These are phyloP conservation scores for Stylosanthes scabra DNA, from an alignment of 331 rosid species.

Conservation along the genomic window DNA sequence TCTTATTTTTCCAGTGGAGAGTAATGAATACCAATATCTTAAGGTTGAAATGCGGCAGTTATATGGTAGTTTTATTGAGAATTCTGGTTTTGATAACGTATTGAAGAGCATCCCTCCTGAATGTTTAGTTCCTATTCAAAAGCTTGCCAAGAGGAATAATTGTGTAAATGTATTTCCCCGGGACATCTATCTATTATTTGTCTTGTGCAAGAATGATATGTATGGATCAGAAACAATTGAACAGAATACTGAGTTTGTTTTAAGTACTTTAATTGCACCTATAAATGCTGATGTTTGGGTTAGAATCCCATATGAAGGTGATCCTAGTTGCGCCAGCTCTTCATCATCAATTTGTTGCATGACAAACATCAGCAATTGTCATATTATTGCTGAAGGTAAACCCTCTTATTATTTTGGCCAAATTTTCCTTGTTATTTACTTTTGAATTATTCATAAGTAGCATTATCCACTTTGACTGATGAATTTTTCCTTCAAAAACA, in stretches of 20 bases:
- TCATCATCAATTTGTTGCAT: conserved; percentile 55
- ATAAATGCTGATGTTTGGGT: conserved; percentile 87
- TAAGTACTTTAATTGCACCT: conserved; percentile 58
- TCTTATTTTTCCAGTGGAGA: conserved; percentile 76
- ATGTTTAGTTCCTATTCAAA: conserved; percentile 57
- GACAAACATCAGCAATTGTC: conserved; percentile 65
- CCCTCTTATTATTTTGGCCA: conserved; percentile 32
- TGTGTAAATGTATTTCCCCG: conserved; percentile 76
- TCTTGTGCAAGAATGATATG: conserved; percentile 56
- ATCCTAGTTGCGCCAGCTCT: conserved; percentile 44
- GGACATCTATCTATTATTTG: conserved; percentile 64
- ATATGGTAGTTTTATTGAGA: conserved; percentile 58
- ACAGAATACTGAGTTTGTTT: conserved; percentile 45
- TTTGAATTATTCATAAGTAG: conserved; percentile 30
- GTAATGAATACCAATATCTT: conserved; percentile 67
- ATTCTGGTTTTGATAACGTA: conserved; percentile 52
- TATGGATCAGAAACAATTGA: conserved; percentile 43
- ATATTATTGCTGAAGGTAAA: conserved; percentile 73
- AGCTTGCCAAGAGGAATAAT: conserved; percentile 61
- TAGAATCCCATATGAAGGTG: conserved; percentile 64
- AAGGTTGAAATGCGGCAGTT: conserved; percentile 68
- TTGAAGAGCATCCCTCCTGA: conserved; percentile 64
- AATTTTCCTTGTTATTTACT: conserved; percentile 18
- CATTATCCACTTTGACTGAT: conserved; percentile 20
- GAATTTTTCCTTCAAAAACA: conserved; percentile 40